phyloP scores from a whole-genome alignment of 345 rosid species.

The Alliaria petiolata region DNA sequence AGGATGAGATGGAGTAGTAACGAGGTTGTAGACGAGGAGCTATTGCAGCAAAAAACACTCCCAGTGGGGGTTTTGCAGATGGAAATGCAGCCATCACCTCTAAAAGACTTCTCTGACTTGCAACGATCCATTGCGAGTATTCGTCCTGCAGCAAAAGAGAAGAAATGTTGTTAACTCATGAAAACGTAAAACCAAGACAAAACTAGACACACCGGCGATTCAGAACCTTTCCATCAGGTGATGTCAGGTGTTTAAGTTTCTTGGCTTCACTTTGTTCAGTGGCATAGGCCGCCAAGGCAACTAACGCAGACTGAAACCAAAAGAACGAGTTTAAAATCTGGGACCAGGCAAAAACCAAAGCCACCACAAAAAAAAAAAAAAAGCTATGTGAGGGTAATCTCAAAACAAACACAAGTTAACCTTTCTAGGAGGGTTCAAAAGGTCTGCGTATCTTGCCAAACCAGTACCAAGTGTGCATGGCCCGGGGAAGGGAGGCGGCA shows the following conservation, averaged over 20 bases:
- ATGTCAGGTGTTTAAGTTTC: slow-evolving; percentile 51
- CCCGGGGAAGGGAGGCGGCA: slow-evolving; percentile 77
- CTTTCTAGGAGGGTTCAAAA: slow-evolving; percentile 82
- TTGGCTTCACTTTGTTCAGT: slow-evolving; percentile 78
- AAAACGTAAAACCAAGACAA: not conserved
- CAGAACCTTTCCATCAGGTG: slow-evolving; percentile 67
- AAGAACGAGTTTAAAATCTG: not conserved
- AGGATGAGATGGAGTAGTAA: slow-evolving; percentile 93
- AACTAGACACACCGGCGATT: not conserved
- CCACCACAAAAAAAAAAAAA: not conserved
- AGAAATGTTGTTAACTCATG: not conserved
- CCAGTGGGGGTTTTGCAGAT: slow-evolving; percentile 85
- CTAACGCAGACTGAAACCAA: slow-evolving; percentile 63
- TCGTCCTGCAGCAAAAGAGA: slow-evolving; percentile 53
- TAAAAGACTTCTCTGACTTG: slow-evolving; percentile 88
- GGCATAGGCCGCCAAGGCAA: slow-evolving; percentile 91
- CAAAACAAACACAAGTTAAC: slow-evolving; percentile 31
- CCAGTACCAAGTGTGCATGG: slow-evolving; percentile 75
- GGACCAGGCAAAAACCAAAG: slow-evolving; percentile 2
- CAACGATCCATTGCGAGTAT: slow-evolving; percentile 82
- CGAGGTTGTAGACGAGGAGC: slow-evolving; percentile 91
- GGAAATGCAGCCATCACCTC: slow-evolving; percentile 94
- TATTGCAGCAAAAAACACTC: slow-evolving; percentile 91
- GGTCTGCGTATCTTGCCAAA: slow-evolving; percentile 68
- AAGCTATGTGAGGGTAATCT: not conserved